A percentile compares a stretch with the other conserved stretches of the same genome.
Evolutionary conservation across 495 filamentous ascomycete species (phyloP).

Genomic region (Amphirosellinia nigrospora): DNA sequence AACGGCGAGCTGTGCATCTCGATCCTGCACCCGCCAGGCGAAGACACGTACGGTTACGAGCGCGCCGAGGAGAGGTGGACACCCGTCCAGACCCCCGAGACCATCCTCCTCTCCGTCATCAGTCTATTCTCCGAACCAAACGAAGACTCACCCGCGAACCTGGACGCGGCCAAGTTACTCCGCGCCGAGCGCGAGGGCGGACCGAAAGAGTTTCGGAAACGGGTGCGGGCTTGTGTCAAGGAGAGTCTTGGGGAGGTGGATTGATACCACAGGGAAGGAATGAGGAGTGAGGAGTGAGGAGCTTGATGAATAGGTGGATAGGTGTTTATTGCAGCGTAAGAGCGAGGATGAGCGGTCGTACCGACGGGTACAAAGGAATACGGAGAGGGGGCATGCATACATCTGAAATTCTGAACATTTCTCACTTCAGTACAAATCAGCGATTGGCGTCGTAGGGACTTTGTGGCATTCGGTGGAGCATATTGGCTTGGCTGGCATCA

Average conservation of each 20-base stretch:
- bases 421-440: constrained; percentile 1
- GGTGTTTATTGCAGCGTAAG: too few species aligned
- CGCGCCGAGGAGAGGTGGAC: constrained; percentile 90
- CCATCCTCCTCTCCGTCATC: constrained; percentile 90
- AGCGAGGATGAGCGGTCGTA: too few species aligned
- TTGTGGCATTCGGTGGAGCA: constrained; percentile 3
- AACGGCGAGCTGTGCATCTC: constrained; percentile 94
- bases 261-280: neutral
- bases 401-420: too few species aligned
- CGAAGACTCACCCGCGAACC: constrained; percentile 93
- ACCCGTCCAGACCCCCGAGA: constrained; percentile 96
- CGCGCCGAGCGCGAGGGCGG: constrained; percentile 72
- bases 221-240: constrained; percentile 77
- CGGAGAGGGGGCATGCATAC: too few species aligned
- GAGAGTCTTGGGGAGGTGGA: constrained; percentile 82
- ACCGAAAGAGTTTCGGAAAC: constrained; percentile 73
- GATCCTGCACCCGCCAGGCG: constrained; percentile 94
- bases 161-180: constrained; percentile 89
- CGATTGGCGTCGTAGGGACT: constrained; percentile 19
- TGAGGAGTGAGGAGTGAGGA: neutral
- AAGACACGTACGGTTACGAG: constrained; percentile 96
- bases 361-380: too few species aligned
- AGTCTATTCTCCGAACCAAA: constrained; percentile 93
- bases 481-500: neutral
- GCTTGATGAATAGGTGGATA: neutral